Evolutionary conservation across 2,329 filamentous ascomycete genomes (phyloP).

Genomic region (Cadophora luteo-olivacea): DNA sequence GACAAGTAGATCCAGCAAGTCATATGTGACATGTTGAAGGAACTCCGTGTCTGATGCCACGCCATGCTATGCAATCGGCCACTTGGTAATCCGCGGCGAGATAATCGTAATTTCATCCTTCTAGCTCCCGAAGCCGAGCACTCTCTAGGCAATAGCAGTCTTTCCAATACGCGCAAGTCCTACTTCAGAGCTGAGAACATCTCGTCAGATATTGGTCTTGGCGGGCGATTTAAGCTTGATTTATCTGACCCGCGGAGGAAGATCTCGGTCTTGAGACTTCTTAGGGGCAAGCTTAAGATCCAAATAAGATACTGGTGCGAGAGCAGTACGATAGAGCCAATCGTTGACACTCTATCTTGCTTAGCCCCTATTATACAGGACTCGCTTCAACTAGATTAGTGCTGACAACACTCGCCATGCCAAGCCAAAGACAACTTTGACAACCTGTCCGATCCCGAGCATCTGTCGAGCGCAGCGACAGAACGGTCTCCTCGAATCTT

Average conservation of each 20-base stretch:
- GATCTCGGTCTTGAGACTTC: background rate
- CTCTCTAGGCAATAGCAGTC: background rate
- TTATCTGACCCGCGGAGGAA: background rate
- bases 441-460: slow-evolving; percentile 18
- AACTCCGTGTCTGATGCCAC: no score
- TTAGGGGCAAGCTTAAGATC: background rate
- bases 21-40: no score
- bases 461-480: background rate
- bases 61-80: no score
- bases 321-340: background rate
- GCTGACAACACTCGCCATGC: slow-evolving; percentile 8
- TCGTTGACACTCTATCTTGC: background rate
- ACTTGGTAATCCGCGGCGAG: no score
- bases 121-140: slow-evolving; percentile 13
- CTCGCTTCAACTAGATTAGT: slow-evolving; percentile 4
- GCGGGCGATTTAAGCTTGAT: background rate
- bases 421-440: background rate
- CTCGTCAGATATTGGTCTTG: background rate
- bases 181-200: no score
- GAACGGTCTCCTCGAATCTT: background rate
- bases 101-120: no score
- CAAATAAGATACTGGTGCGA: background rate
- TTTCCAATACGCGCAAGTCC: no score
- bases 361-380: background rate
- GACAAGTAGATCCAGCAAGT: no score